Evolutionary conservation across 2,329 filamentous ascomycete genomes (phyloP), one percentile per base, ranked within the genome.

Genomic region (Orbilia blumenaviensis): DNA sequence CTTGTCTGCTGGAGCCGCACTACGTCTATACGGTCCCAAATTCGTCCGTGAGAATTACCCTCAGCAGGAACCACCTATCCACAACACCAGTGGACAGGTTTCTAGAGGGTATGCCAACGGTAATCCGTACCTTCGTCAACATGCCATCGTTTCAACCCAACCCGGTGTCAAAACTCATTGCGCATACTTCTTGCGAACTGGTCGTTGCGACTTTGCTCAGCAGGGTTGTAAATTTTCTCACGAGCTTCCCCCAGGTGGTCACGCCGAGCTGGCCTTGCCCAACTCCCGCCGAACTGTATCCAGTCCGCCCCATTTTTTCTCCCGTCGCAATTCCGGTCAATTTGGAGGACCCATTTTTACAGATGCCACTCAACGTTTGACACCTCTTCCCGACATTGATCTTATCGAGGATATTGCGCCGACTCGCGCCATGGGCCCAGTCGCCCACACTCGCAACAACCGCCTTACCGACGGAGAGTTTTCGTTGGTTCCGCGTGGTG

Each of bases 211-310:
- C 21, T 77, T 77, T 58, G 66, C 66, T n/a, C 73, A 77, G 44
- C 73, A 77, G 44, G 73, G 73, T 18, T 77, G 73, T 44, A 77
- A 72, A 27, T 77, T 77, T 27, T 77, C 73, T 1, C 73, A 77
- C 21, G 73, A 77, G 18, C 66, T 71, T 29, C 73, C 73, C 9
- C 72, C 72, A 36, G 72, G 72, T 34, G 72, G 72, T 25, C 14
- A 52, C 7, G 58, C 46, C 14, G 72, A 76, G 36, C 50, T 76
- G 12, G n/a, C 36, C 18, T 12, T 34, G 12, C 56, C 25, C 32
- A 34, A 38, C 16, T 12, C 62, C n/a, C 18, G 46, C 18, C 72
- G 48, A 48, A 32, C 44, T 54, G 34, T 41, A n/a, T 62, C 54
- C 34, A 32, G 29, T 16, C 68, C 50, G 25, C 27, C 58, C 48